Base-by-base conservation (phyloP, 495 filamentous ascomycete genomes). In the Hypoxylon fragiforme region DNA sequence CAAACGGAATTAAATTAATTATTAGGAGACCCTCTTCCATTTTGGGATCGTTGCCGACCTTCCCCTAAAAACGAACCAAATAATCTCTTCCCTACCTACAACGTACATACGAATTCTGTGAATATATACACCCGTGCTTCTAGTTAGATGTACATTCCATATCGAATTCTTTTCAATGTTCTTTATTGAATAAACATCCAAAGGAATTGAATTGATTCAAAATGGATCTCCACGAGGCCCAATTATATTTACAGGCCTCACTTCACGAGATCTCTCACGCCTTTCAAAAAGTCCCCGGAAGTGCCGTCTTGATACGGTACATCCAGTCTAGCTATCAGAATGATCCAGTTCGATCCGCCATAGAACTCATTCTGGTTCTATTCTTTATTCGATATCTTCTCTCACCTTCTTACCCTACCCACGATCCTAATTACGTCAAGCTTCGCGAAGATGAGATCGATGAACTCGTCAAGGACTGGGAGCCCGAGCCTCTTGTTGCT, bases 271-370 rank as follows among this genome's bases (percentile, higher is more conserved):
- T 90, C 48, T 80, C 85, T 15, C 71, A 80, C 48, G 73, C 84
- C 42, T 96, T 98, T 70, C 90, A 96, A 52, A 88, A 86, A 61
- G 76, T 98, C 43, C 94, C 94, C 32, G 94, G 94, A 36, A 96
- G 91, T 14, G 88, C 94, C 15, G 96, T 99, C 58, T 79, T 97
- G 60, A 82, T 96, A 45, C 88, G 94, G 50, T 99, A 99, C 65
- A 87, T 99, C 57, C 89, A 88, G 68, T 94, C 89, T 28, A 96
- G 91, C 65, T 97, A 99, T 73, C 94, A 97, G 73, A 87, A 99
- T 70, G 94, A 99, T 50, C 94, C 94, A 9, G 81, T 97, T 47
- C 86, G 94, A 15, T 94, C 88, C 18, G 91, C 91, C 1, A 89
- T 99, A 58, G 94, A 99, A 70, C 76, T 99, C 30, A 85, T 97